These are phyloP conservation scores for Lentinus brumalis DNA, from an alignment of 768 basidiomycete genomes.

Conservation along the genomic window DNA sequence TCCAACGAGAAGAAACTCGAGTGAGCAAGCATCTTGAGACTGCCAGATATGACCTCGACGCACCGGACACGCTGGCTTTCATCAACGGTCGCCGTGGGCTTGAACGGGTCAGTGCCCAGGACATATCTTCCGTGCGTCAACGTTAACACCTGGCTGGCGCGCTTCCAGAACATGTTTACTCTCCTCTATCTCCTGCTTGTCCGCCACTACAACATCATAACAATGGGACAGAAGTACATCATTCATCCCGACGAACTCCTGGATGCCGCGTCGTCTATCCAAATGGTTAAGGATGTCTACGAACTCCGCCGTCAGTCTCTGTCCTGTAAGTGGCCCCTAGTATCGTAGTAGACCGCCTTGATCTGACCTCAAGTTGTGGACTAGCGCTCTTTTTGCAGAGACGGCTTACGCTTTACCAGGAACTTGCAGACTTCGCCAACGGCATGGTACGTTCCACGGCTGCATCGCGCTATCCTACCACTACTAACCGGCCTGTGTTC, in stretches of 20 bases:
- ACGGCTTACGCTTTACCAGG: background rate
- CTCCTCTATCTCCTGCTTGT: slow-evolving; percentile 36
- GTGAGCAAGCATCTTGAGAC: slow-evolving; percentile 31
- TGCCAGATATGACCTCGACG: slow-evolving; percentile 34
- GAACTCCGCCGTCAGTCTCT: background rate
- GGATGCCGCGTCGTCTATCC: background rate
- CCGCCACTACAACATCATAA: slow-evolving; percentile 35
- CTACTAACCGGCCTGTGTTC: too few relatives aligned
- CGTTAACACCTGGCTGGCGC: too few relatives aligned
- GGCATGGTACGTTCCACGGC: slow-evolving; percentile 3
- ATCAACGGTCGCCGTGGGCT: slow-evolving; percentile 34
- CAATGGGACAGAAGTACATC: background rate
- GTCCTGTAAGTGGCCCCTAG: background rate
- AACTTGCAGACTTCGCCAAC: slow-evolving; percentile 4
- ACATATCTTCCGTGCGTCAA: background rate
- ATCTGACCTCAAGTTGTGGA: background rate
- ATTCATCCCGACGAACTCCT: slow-evolving; percentile 5
- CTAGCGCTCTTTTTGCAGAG: slow-evolving; percentile 6
- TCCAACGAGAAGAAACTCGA: slow-evolving; percentile 27
- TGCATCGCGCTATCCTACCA: too few relatives aligned
- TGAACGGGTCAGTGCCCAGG: slow-evolving; percentile 29
- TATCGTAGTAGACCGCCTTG: too few relatives aligned
- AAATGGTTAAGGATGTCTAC: background rate
- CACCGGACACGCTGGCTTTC: slow-evolving; percentile 30
- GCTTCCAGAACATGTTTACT: slow-evolving; percentile 34